phyloP scores from a whole-genome alignment of 495 filamentous ascomycete genomes.

The Delitschia confertaspora region DNA sequence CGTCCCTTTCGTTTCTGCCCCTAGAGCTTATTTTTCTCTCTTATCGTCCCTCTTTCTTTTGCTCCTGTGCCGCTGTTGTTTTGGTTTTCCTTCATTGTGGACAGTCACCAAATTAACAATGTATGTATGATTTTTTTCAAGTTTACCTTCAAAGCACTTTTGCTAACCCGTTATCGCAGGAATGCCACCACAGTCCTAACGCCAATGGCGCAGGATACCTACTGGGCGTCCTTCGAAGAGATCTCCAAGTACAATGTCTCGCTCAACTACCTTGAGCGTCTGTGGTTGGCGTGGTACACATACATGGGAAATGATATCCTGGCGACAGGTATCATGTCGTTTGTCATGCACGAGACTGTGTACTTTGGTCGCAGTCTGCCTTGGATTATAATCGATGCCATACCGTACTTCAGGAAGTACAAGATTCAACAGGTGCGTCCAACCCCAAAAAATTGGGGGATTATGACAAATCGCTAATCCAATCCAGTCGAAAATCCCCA shows the following conservation, averaged over 20 bases:
- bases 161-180: no score
- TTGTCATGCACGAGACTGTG: slow-evolving; percentile 84
- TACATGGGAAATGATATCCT: slow-evolving; percentile 97
- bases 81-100: slow-evolving; percentile 1
- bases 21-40: not conserved
- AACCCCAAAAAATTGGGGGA: no score
- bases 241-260: slow-evolving; percentile 80
- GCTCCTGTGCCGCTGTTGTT: not conserved
- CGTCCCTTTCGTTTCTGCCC: slow-evolving; percentile 1
- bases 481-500: slow-evolving; percentile 75
- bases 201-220: slow-evolving; percentile 34
- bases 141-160: no score
- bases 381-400: slow-evolving; percentile 85
- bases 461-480: slow-evolving; percentile 13
- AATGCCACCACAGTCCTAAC: slow-evolving; percentile 16
- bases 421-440: slow-evolving; percentile 79
- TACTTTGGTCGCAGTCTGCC: slow-evolving; percentile 91
- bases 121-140: no score
- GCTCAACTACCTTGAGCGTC: slow-evolving; percentile 70
- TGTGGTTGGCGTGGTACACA: slow-evolving; percentile 96
- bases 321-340: slow-evolving; percentile 94
- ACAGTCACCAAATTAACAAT: not conserved
- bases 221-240: slow-evolving; percentile 76
- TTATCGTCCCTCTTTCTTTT: not conserved
- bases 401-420: slow-evolving; percentile 80